phyloP scores from a whole-genome alignment of 176 grass and related monocot genomes.

The Raddia distichophylla region DNA sequence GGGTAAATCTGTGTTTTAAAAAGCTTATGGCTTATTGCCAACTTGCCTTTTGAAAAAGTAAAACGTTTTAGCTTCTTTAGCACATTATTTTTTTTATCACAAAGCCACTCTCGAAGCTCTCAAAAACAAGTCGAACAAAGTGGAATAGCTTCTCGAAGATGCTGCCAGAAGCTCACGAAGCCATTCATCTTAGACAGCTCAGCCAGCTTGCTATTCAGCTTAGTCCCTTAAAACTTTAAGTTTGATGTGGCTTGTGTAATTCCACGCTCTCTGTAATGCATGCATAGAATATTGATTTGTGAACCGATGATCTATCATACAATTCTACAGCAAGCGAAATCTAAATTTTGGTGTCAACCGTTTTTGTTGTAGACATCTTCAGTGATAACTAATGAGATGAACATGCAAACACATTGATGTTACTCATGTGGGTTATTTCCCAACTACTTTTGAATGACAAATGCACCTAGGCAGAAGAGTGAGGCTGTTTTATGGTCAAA shows the following conservation, averaged over 20 bases:
- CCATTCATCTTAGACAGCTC: too few relatives aligned
- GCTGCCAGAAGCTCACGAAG: too few relatives aligned
- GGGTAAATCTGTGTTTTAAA: background rate
- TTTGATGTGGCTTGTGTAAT: background rate
- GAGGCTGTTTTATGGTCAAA: background rate
- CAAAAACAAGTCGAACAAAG: too few relatives aligned
- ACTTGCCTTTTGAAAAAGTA: too few relatives aligned
- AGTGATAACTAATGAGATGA: background rate
- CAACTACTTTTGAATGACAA: background rate
- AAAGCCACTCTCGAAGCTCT: too few relatives aligned
- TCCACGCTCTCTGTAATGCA: background rate
- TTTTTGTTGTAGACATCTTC: background rate
- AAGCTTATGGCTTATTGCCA: too few relatives aligned
- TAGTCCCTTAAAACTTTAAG: background rate
- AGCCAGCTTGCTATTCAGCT: too few relatives aligned
- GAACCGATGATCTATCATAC: background rate
- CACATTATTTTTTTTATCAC: too few relatives aligned
- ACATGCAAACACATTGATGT: background rate
- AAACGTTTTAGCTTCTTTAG: too few relatives aligned
- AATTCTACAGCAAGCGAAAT: background rate
- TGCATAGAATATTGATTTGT: background rate
- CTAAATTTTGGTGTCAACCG: background rate
- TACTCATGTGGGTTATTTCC: background rate
- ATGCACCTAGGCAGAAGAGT: background rate
- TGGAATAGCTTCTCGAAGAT: too few relatives aligned